These are phyloP conservation scores for Sporothrix protearum DNA, from an alignment of 2,329 filamentous ascomycete genomes.

Conservation along the genomic window DNA sequence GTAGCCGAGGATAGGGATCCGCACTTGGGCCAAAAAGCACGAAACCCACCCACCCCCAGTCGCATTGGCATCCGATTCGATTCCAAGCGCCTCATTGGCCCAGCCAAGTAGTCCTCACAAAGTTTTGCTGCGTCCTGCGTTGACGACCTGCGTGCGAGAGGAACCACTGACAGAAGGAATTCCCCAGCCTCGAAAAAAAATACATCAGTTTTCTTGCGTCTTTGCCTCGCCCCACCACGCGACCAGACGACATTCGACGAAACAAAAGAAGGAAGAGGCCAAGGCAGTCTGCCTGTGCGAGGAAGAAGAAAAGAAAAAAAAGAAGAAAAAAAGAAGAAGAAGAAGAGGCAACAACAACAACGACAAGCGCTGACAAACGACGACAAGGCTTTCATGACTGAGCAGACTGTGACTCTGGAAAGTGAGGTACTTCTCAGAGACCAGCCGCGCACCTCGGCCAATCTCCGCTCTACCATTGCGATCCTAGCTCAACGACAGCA, in stretches of 20 bases:
- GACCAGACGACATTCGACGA: conserved; percentile 4
- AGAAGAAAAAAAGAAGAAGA: neutral
- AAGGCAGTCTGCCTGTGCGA: neutral
- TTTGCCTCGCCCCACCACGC: conserved; percentile 16
- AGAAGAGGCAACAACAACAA: neutral
- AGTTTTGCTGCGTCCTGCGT: neutral
- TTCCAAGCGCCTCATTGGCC: conserved; percentile 12
- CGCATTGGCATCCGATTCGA: conserved; percentile 12
- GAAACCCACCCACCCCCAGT: conserved; percentile 5
- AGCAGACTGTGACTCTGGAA: neutral
- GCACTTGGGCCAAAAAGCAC: neutral
- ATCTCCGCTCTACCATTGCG: conserved; percentile 13
- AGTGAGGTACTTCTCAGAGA: neutral
- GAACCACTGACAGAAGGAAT: neutral
- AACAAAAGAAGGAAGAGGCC: neutral
- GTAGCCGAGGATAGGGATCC: conserved; percentile 21
- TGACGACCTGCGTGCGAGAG: neutral
- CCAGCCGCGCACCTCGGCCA: neutral
- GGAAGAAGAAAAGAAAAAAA: neutral
- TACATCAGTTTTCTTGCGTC: neutral
- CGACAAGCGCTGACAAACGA: neutral
- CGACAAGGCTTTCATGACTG: neutral
- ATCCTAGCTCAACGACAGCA: neutral
- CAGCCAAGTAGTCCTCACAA: neutral
- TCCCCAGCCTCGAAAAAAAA: conserved; percentile 19